A percentile compares a stretch with the other conserved stretches of the same genome.
These are phyloP conservation scores for Hypoxylon lenormandii DNA, from an alignment of 495 filamentous ascomycete genomes.

Conservation along the genomic window DNA sequence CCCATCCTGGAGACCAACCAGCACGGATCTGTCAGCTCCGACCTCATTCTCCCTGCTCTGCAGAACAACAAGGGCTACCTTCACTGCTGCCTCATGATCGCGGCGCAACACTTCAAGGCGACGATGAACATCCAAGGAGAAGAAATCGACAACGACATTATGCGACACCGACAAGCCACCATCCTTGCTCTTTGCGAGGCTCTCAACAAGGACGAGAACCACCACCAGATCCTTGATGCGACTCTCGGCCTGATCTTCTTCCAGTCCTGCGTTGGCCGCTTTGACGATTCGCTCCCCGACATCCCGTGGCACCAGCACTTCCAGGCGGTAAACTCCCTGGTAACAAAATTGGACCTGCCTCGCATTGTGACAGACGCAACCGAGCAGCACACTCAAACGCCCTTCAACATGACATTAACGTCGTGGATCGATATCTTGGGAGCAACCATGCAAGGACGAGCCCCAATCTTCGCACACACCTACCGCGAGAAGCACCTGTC, in stretches of 20 bases:
- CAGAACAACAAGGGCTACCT: conserved; percentile 92
- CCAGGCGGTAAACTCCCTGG: conserved; percentile 84
- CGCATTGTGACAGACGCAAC: conserved; percentile 68
- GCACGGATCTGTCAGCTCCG: conserved; percentile 77
- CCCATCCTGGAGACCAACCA: conserved; percentile 90
- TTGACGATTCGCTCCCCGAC: conserved; percentile 87
- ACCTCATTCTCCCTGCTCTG: conserved; percentile 84
- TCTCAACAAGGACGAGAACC: conserved; percentile 79
- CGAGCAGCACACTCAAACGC: conserved; percentile 70
- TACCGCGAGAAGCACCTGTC: conserved; percentile 91
- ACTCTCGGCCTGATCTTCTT: conserved; percentile 98
- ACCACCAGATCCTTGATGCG: conserved; percentile 89
- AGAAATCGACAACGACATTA: conserved; percentile 90
- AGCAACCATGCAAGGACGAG: conserved; percentile 86
- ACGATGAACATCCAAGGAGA: conserved; percentile 71
- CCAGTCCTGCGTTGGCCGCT: conserved; percentile 88
- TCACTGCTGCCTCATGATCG: conserved; percentile 94
- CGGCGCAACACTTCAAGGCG: conserved; percentile 93
- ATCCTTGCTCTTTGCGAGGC: conserved; percentile 88
- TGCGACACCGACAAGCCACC: conserved; percentile 89
- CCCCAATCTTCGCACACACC: conserved; percentile 87
- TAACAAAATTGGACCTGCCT: conserved; percentile 85
- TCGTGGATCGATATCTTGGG: conserved; percentile 98
- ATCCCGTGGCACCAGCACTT: conserved; percentile 98
- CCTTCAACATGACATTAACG: conserved; percentile 95